Percentiles rank a stretch among this genome's conserved stretches.
These are phyloP conservation scores for Xerocomus spinulosus DNA, from an alignment of 768 basidiomycete genomes.

Conservation along the genomic window DNA sequence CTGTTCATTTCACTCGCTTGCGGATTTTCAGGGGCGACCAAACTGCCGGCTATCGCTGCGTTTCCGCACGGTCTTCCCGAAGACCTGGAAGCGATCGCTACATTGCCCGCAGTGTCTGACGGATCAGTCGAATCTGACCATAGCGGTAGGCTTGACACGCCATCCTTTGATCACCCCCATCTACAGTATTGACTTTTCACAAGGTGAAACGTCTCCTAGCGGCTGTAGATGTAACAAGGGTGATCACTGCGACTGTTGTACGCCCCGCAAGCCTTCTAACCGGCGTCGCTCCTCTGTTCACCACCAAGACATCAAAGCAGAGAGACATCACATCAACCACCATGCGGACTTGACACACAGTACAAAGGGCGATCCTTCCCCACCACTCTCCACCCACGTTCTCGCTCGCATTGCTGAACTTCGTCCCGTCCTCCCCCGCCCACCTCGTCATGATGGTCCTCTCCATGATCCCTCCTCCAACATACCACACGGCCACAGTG, in stretches of 20 bases:
- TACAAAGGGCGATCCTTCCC: conserved; percentile 8
- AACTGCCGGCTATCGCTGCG: conserved; percentile 66
- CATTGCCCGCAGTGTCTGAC: conserved; percentile 39
- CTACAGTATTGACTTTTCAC: conserved; percentile 42
- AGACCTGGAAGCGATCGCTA: conserved; percentile 53
- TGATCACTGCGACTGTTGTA: conserved; percentile 55
- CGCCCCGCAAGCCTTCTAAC: conserved; percentile 42
- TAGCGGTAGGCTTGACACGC: conserved; percentile 57
- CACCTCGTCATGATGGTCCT: conserved; percentile 37
- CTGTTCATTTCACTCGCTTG: conserved; percentile 42
- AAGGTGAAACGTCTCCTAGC: conserved; percentile 43
- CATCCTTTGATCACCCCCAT: conserved; percentile 35
- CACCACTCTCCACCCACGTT: conserved; percentile 43
- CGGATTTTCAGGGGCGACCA: conserved; percentile 43
- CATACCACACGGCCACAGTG: conserved; percentile 37
- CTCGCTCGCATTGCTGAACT: conserved; percentile 59
- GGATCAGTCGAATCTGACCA: conserved; percentile 58
- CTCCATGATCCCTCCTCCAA: conserved; percentile 47
- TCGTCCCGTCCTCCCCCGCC: conserved; percentile 68
- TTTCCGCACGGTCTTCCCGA: conserved; percentile 76
- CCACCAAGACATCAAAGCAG: conserved; percentile 28
- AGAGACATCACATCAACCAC: conserved; percentile 13
- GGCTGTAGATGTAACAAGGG: conserved; percentile 45
- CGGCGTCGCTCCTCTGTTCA: conserved; percentile 32
- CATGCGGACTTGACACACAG: conserved; percentile 16